Percentiles rank a stretch among this genome's conserved stretches.
phyloP scores from a whole-genome alignment of 179 eudicot species.

The Gypsophila paniculata region DNA sequence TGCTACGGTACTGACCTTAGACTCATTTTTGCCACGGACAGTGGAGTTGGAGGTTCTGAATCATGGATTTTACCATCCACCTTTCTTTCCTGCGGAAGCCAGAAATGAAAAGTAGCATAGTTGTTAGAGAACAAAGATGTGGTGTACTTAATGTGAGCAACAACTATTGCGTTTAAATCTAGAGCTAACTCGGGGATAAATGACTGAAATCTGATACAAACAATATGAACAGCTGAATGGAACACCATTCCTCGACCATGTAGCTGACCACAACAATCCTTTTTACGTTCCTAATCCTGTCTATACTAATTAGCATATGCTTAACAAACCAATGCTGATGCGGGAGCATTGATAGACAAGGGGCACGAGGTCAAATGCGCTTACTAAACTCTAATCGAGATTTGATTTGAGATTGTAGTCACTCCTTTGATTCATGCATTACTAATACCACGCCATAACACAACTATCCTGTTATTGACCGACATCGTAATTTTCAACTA shows the following conservation, averaged over 20 bases:
- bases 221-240: not conserved
- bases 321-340: not conserved
- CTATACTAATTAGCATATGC: not conserved
- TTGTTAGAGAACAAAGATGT: not conserved
- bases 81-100: constrained; percentile 61
- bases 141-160: not conserved
- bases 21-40: constrained; percentile 55
- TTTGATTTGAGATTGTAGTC: not conserved
- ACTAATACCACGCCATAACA: not conserved
- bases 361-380: no score
- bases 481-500: not conserved
- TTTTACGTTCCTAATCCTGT: not conserved
- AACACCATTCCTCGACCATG: not conserved
- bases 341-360: no score
- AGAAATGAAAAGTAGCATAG: constrained; percentile 11
- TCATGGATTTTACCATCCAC: constrained; percentile 61
- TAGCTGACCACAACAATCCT: not conserved
- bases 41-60: constrained; percentile 77
- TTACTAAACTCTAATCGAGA: not conserved
- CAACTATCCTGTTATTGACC: not conserved
- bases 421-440: not conserved
- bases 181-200: not conserved
- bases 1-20: constrained; percentile 53
- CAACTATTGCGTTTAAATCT: not conserved
- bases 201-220: not conserved